These are phyloP conservation scores for Beauveria varroae DNA, from an alignment of 2,329 filamentous ascomycete species.

Conservation along the genomic window DNA sequence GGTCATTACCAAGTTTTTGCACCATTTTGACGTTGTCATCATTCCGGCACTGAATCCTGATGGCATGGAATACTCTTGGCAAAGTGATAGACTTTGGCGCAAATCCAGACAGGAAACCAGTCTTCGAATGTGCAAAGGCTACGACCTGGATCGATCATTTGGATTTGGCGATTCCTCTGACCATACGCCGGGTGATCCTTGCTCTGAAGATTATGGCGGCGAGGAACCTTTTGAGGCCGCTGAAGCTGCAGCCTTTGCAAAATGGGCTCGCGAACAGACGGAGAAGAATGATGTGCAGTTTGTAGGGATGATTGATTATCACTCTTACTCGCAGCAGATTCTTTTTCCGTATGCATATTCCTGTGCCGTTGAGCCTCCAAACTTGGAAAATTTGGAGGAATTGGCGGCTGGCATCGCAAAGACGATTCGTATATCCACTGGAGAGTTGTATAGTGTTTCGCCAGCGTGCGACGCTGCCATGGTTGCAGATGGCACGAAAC, in stretches of 20 bases:
- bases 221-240: constrained; percentile 74
- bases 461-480: constrained; percentile 83
- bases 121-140: constrained; percentile 73
- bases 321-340: constrained; percentile 93
- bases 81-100: constrained; percentile 84
- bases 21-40: constrained; percentile 81
- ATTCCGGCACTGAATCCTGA: constrained; percentile 88
- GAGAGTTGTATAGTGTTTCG: constrained; percentile 67
- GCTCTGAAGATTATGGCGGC: constrained; percentile 84
- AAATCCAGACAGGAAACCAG: constrained; percentile 84
- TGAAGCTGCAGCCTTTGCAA: constrained; percentile 66
- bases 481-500: constrained; percentile 18
- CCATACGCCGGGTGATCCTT: constrained; percentile 64
- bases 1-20: constrained; percentile 67
- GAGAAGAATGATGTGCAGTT: constrained; percentile 64
- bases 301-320: constrained; percentile 80
- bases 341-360: constrained; percentile 88
- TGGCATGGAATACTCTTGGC: constrained; percentile 91
- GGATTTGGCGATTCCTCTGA: constrained; percentile 75
- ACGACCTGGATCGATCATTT: constrained; percentile 86
- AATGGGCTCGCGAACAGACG: constrained; percentile 78
- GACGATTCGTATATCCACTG: constrained; percentile 73
- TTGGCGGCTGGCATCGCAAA: constrained; percentile 82
- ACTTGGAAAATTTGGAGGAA: constrained; percentile 86
- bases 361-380: constrained; percentile 70